A percentile compares a stretch with the other conserved stretches of the same genome.
phyloP scores from a whole-genome alignment of 306 rosid species.

The Acacia confusa region DNA sequence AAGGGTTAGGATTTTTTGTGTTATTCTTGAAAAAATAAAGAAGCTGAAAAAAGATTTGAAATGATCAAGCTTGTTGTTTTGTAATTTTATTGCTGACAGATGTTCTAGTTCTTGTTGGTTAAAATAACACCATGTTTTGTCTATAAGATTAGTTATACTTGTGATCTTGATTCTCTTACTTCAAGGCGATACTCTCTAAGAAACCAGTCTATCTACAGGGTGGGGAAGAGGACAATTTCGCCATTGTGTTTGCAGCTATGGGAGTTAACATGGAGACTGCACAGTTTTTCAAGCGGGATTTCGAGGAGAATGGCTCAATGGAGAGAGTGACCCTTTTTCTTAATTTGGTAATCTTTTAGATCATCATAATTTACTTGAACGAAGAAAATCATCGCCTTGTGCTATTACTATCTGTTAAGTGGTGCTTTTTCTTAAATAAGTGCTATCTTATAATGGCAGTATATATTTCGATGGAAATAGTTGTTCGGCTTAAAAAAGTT shows the following conservation, averaged over 20 bases:
- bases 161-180: slow-evolving; percentile 9
- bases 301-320: slow-evolving; percentile 99
- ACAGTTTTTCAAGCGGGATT: slow-evolving; percentile 97
- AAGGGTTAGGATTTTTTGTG: background rate
- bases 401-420: background rate
- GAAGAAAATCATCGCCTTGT: slow-evolving; percentile 1
- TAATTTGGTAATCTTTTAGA: slow-evolving; percentile 68
- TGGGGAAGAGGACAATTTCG: slow-evolving; percentile 88
- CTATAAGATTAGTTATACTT: background rate
- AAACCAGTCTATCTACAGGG: slow-evolving; percentile 53
- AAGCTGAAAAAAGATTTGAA: slow-evolving; percentile 10
- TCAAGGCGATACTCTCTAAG: slow-evolving; percentile 20
- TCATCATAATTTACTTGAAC: slow-evolving; percentile 3
- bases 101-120: slow-evolving; percentile 24
- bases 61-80: slow-evolving; percentile 5
- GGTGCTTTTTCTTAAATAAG: slow-evolving; percentile 3
- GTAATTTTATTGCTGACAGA: slow-evolving; percentile 10
- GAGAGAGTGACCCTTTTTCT: slow-evolving; percentile 99
- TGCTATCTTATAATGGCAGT: slow-evolving; percentile 2
- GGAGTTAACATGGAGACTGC: slow-evolving; percentile 99
- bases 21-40: slow-evolving; percentile 6
- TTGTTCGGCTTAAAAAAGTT: background rate
- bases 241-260: slow-evolving; percentile 99
- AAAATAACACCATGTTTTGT: slow-evolving; percentile 15
- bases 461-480: slow-evolving; percentile 9